These are phyloP conservation scores for Pythium periplocum DNA, from an alignment of 352 stramenopile genomes.

Conservation along the genomic window DNA sequence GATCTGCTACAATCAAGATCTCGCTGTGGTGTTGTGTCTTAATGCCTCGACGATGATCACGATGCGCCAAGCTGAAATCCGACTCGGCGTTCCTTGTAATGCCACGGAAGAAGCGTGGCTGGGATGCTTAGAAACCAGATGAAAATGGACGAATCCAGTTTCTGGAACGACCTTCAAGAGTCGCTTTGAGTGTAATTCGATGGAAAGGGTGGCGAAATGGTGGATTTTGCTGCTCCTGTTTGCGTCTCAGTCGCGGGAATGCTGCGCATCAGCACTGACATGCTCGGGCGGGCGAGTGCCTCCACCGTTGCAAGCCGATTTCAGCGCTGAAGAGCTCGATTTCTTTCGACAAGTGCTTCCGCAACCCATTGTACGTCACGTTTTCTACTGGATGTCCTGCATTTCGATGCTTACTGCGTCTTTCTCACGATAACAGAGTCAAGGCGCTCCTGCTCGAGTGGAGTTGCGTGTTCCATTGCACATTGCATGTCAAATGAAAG, in stretches of 20 bases:
- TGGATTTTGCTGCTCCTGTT: too few species aligned
- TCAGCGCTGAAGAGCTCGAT: slow-evolving; percentile 12
- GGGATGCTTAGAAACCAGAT: slow-evolving; percentile 7
- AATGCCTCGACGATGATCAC: background rate
- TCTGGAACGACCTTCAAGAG: too few species aligned
- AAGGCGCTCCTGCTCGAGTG: slow-evolving; percentile 5
- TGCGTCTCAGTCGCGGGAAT: too few species aligned
- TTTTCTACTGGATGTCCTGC: background rate
- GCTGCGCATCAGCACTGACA: too few species aligned
- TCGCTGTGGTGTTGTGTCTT: background rate
- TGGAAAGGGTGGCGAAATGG: too few species aligned
- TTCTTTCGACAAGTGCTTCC: slow-evolving; percentile 18
- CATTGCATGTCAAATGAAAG: slow-evolving; percentile 32
- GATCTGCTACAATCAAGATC: slow-evolving; percentile 1
- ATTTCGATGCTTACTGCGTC: too few species aligned
- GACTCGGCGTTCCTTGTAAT: slow-evolving; percentile 13
- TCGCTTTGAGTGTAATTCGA: too few species aligned
- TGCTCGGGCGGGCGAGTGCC: too few species aligned
- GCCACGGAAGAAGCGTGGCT: slow-evolving; percentile 21
- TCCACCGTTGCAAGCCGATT: slow-evolving; percentile 4
- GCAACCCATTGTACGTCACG: slow-evolving; percentile 3
- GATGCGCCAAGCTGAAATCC: slow-evolving; percentile 1
- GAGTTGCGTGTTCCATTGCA: slow-evolving; percentile 37
- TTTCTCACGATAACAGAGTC: slow-evolving; percentile 1
- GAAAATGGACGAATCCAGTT: too few species aligned